Base-by-base conservation (phyloP, 2,329 filamentous ascomycete genomes). In the Cordyceps tenuipes region DNA sequence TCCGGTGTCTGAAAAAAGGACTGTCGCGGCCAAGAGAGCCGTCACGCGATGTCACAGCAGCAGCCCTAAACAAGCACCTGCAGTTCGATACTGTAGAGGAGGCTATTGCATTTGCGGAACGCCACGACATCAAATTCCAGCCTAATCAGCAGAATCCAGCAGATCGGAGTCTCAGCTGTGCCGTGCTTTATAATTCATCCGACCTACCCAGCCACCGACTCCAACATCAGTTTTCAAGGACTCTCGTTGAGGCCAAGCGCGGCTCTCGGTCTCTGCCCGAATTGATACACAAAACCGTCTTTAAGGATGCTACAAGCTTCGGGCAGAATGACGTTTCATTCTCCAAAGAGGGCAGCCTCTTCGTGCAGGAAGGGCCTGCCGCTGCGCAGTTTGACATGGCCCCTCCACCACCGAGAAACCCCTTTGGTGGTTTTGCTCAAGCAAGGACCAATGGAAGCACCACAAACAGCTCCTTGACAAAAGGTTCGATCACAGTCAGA, bases 51-150 rank as follows among this genome's bases (percentile, higher is more conserved):
- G 78, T 87, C 50, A 86, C 83, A 0, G 77, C 83, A 0, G 69
- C 74, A 0, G 77, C 77, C 5, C 70, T 87, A 29, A 85, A 85
- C 66, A 72, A 71, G 9, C 80, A 82, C 62, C 73, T 88, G n/a
- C 76, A 78, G 17, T 91, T 90, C 64, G 89, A 90, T 63, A 83
- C 81, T 0, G 79, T 87, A 60, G 72, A 81, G 36, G 84, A 91
- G 61, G 86, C 89, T 9, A 77, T 88, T 17, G 76, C 80, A 1
- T 86, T 90, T 70, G 84, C 83, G 0, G 78, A 82, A 64, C 71
- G 79, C n/a, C 82, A 85, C 61, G 77, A 77, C 9, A 73, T 87
- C 34, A 72, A 76, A 23, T 85, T 86, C 57, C 72, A 77, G 1
- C 63, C 70, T 36, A 70, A 71, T 31, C 67, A 69, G 8, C 67